Evolutionary conservation across 2,329 filamentous ascomycete genomes (phyloP).

Genomic region (Coniochaeta hoffmannii): DNA sequence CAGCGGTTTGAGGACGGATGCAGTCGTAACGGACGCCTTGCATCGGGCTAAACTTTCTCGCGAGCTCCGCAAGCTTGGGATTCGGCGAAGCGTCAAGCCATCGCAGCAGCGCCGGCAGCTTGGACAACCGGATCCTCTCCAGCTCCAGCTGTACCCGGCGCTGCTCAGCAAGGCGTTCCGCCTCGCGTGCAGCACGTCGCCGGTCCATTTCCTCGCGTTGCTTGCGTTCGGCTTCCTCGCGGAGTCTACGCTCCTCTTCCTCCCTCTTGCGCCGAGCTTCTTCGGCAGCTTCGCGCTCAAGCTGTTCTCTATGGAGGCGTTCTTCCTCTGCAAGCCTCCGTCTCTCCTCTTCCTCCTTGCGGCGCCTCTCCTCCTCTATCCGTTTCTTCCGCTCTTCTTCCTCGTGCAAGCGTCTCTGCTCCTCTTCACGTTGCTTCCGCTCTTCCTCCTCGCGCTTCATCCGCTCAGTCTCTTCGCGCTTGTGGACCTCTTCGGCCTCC

Average conservation of each 20-base stretch:
- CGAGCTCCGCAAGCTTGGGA: conserved; percentile 41
- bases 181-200: conserved; percentile 19
- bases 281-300: conserved; percentile 24
- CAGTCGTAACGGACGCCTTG: conserved; percentile 59
- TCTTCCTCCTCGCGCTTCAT: conserved; percentile 20
- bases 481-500: conserved; percentile 19
- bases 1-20: conserved; percentile 45
- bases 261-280: conserved; percentile 26
- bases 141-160: conserved; percentile 45
- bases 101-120: conserved; percentile 50
- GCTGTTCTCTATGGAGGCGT: conserved; percentile 19
- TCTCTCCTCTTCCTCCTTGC: conserved; percentile 21
- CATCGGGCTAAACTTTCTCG: conserved; percentile 47
- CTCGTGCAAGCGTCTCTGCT: conserved; percentile 24
- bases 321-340: conserved; percentile 26
- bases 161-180: conserved; percentile 37
- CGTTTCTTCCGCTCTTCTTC: conserved; percentile 25
- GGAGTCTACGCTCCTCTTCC: conserved; percentile 43
- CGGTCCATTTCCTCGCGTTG: conserved; percentile 34
- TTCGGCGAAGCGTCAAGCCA: conserved; percentile 50
- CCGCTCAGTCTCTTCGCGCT: conserved; percentile 19
- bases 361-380: conserved; percentile 18
- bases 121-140: conserved; percentile 46
- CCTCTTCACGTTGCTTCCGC: conserved; percentile 25
- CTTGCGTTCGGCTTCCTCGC: conserved; percentile 11